Evolutionary conservation across 345 rosid species (phyloP), one percentile per base, ranked within the genome.

Genomic region (Combretum micranthum): DNA sequence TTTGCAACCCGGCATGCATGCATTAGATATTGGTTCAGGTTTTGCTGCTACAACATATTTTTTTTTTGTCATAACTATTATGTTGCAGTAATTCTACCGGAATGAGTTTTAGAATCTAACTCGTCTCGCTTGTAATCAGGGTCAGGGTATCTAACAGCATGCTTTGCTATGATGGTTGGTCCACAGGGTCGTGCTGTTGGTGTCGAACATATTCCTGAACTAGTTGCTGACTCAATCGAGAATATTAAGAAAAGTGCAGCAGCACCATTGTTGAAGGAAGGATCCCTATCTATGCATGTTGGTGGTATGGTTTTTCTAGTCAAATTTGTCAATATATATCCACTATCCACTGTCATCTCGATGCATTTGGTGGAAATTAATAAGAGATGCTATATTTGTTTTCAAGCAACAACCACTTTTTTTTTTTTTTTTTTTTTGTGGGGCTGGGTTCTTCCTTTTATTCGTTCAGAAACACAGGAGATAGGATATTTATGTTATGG

Each of bases 21-120:
- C 85, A 42, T 80, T 94, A 63, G 99, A 94, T 69, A 85, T 94
- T 71, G 99, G 99, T 53, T 94, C 99, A 78, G 99, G 99, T 92
- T 39, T 55, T 60, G 23, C 39, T 52, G 16, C 39, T 32, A 32
- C 39, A 32, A 7, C 9, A 32, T 32, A 1, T 32, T 32, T 1
- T 32, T 32, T 32, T 32, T 32, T 32, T n/a, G n/a, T 9, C 39
- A 32, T 32, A 1, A 1, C 39, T 32, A 7, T 32, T 32, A 4
- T 32, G 39, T 7, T 32, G 39, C 39, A 32, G 39, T 32, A 32
- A 11, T 32, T 11, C 39, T 32, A 32, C 39, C 39, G 5, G 10
- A 0, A 4, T 32, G 39, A 32, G 39, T 9, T 32, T 2, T 32
- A 32, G 39, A 32, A 32, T 4, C 39, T 32, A 32, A 32, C 39